Evolutionary conservation across 352 stramenopile species (phyloP).

Genomic region (Hyaloperonospora brassicae): DNA sequence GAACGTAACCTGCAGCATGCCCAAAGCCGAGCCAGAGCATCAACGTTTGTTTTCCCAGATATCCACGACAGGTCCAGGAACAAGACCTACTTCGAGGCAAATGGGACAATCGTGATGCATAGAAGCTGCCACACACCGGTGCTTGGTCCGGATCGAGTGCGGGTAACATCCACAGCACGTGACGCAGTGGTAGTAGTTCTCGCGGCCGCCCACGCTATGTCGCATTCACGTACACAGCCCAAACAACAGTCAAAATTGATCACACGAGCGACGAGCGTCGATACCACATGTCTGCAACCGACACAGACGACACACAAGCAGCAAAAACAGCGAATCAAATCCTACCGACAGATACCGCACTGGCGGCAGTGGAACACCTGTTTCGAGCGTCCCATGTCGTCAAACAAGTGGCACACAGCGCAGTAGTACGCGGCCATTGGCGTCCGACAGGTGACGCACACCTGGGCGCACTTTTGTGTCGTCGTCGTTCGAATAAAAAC

Average conservation of each 20-base stretch:
- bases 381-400: conserved; percentile 50
- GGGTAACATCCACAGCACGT: conserved; percentile 78
- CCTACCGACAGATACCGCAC: conserved; percentile 67
- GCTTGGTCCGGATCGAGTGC: conserved; percentile 53
- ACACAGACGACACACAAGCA: too few relatives aligned
- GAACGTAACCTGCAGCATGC: conserved; percentile 49
- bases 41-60: not conserved
- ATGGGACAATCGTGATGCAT: conserved; percentile 81
- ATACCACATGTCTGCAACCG: too few relatives aligned
- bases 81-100: conserved; percentile 50
- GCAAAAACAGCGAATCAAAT: too few relatives aligned
- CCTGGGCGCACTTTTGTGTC: conserved; percentile 35
- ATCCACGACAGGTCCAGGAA: not conserved
- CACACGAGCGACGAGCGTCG: not conserved
- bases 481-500: too few relatives aligned
- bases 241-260: not conserved
- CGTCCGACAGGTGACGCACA: conserved; percentile 37
- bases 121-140: conserved; percentile 71
- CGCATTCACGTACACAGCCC: not conserved
- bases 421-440: conserved; percentile 64
- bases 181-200: conserved; percentile 75
- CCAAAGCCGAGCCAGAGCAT: conserved; percentile 1
- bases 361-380: conserved; percentile 69
- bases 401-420: conserved; percentile 63
- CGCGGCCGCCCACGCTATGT: conserved; percentile 53